phyloP scores from a whole-genome alignment of 1,284 basidiomycete species.

The Flammula alnicola region DNA sequence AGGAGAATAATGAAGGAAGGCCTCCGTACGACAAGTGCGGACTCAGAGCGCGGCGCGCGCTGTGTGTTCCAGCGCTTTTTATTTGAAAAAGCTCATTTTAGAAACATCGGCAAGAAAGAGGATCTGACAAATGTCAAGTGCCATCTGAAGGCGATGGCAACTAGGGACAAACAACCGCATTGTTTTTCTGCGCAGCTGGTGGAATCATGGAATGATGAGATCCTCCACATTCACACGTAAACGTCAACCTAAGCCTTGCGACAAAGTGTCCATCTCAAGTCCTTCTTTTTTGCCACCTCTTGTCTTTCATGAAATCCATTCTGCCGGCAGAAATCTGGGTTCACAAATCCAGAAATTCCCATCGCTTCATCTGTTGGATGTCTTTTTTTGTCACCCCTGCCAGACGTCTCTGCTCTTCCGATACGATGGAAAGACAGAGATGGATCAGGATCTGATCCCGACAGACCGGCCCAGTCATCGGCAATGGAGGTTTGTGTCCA shows the following conservation, averaged over 20 bases:
- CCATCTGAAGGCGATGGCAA: constrained; percentile 13
- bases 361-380: too few relatives aligned
- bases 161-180: constrained; percentile 11
- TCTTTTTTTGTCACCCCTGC: neutral
- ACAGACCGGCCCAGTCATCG: neutral
- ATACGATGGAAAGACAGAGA: neutral
- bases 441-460: neutral
- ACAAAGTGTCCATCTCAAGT: constrained; percentile 9
- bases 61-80: too few relatives aligned
- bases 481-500: too few relatives aligned
- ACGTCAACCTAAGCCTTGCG: constrained; percentile 21
- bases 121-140: constrained; percentile 10
- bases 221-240: constrained; percentile 18
- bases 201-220: constrained; percentile 4
- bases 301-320: constrained; percentile 9
- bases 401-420: neutral
- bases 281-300: constrained; percentile 6
- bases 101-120: constrained; percentile 1
- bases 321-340: constrained; percentile 11
- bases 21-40: too few relatives aligned
- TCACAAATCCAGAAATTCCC: too few relatives aligned
- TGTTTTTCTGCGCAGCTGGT: neutral
- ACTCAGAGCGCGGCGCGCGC: too few relatives aligned
- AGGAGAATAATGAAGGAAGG: neutral
- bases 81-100: constrained; percentile 1